Base-by-base conservation (phyloP, 2,329 filamentous ascomycete species). In the Fusarium camptoceras region DNA sequence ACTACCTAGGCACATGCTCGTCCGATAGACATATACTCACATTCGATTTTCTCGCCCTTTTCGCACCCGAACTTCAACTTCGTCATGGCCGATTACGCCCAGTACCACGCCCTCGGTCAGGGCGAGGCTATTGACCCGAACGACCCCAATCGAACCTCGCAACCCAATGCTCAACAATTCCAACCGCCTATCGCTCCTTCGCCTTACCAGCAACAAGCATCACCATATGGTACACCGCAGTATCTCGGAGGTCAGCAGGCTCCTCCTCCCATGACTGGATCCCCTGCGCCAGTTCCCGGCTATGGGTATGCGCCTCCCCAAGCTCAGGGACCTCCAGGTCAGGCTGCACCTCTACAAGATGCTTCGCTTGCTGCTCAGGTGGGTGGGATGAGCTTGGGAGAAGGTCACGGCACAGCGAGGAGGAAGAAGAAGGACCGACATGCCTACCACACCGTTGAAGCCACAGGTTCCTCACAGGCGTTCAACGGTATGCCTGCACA, bases 361-460 rank as follows among this genome's bases (percentile, higher is more conserved):
- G 81, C 77, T 58, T 84, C 83, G 18, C 78, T 94, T 64, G 86
- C 89, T 48, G 86, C 89, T 58, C 94, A 97, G 80, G 92, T 97
- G 91, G 90, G 91, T 43, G 89, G 89, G 64, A 88, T 97, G 87
- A 90, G 86, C 42, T 83, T 97, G 72, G 89, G 86, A 34, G 77
- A 78, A 34, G 79, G 84, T 47, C 83, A 84, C 37, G 78, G 87
- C 50, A 83, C 83, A 4, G 81, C 81, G 60, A 86, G 89, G 78
- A 92, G 85, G 80, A 93, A 94, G 86, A 98, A 97, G 89, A 98
- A 97, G 86, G 92, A 98, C 79, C 89, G 94, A 64, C 95, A 98
- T 81, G 95, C 94, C 69, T 92, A 97, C 80, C 95, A 98, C 80
- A 91, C 89, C 41, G 88, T 98, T 55, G 93, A 95, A 70, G 89